These are phyloP conservation scores for Mycena epipterygia DNA, from an alignment of 768 basidiomycete genomes.

Conservation along the genomic window DNA sequence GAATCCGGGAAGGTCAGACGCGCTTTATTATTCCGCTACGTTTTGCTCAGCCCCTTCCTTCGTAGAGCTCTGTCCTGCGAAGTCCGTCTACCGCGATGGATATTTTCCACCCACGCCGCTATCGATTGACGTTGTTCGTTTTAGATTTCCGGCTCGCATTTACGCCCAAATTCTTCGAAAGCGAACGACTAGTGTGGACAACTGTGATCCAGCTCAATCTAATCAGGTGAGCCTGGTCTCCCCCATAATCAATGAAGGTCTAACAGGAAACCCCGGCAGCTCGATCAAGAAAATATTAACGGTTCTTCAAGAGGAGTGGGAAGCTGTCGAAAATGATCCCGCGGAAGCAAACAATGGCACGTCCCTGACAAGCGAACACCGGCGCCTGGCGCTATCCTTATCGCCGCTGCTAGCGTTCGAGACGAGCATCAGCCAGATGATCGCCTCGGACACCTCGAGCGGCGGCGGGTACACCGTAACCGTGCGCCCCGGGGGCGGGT, in stretches of 20 bases:
- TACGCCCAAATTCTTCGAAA: conserved; percentile 59
- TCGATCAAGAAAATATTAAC: conserved; percentile 61
- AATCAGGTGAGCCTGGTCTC: conserved; percentile 51
- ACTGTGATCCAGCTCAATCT: conserved; percentile 67
- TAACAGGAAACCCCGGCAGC: too few relatives aligned
- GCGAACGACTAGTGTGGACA: conserved; percentile 62
- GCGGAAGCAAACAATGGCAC: conserved; percentile 17
- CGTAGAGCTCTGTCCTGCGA: conserved; percentile 34
- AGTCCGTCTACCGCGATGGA: conserved; percentile 4
- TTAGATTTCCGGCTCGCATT: conserved; percentile 66
- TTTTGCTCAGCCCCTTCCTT: neutral
- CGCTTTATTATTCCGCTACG: conserved; percentile 1
- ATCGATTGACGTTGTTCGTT: neutral
- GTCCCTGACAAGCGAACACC: conserved; percentile 24
- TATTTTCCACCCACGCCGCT: too few relatives aligned
- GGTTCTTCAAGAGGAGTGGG: conserved; percentile 55
- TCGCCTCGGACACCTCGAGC: conserved; percentile 42
- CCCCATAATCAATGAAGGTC: too few relatives aligned
- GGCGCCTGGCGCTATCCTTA: conserved; percentile 26
- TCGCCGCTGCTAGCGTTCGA: conserved; percentile 60
- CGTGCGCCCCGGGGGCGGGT: conserved; percentile 61
- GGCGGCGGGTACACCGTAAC: conserved; percentile 48
- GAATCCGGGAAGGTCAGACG: conserved; percentile 53
- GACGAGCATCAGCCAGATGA: conserved; percentile 54
- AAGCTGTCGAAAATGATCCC: neutral